Percentiles rank a stretch among this genome's conserved stretches.
Evolutionary conservation across 129 eudicot species (phyloP).

Genomic region (Pseudognaphalium luteoalbum): DNA sequence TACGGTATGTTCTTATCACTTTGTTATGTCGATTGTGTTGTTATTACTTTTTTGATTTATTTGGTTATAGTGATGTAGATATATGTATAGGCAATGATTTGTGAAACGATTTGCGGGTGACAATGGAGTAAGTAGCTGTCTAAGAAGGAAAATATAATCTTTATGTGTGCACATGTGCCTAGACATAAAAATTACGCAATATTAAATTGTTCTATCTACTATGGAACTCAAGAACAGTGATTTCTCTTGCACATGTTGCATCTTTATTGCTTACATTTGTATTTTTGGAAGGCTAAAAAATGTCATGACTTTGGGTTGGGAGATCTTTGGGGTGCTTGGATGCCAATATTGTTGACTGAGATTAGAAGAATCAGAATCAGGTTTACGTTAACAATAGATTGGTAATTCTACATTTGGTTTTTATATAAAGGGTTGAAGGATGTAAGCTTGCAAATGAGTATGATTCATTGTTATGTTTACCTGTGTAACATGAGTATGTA

Average conservation of each 20-base stretch:
- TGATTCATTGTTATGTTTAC: neutral
- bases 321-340: neutral
- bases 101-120: neutral
- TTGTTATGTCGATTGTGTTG: neutral
- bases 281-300: neutral
- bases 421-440: neutral
- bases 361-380: neutral
- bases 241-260: neutral
- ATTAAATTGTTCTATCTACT: neutral
- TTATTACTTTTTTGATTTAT: neutral
- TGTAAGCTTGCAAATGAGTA: neutral
- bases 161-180: neutral
- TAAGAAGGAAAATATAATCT: neutral
- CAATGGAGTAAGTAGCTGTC: neutral
- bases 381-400: neutral
- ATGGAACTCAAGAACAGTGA: neutral
- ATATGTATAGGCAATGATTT: neutral
- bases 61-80: neutral
- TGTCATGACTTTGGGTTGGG: neutral
- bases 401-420: neutral
- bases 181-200: neutral
- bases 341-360: neutral
- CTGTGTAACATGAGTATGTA: neutral
- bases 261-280: neutral
- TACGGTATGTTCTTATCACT: slow-evolving; percentile 38